A percentile compares a stretch with the other conserved stretches of the same genome.
Evolutionary conservation across 2,329 filamentous ascomycete genomes (phyloP).

Genomic region (Fusarium foetens): DNA sequence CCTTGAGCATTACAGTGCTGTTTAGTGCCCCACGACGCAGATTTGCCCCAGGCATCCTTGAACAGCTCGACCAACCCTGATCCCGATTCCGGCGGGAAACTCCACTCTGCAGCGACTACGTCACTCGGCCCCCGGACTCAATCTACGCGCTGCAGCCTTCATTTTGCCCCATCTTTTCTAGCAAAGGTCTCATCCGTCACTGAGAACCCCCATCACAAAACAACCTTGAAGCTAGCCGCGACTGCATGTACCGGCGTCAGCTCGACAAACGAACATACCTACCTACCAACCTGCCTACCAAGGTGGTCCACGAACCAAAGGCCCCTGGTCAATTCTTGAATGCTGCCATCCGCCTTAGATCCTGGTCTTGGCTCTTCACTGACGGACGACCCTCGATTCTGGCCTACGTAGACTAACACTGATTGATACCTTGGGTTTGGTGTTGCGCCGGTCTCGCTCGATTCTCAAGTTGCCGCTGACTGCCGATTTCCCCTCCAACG

Average conservation of each 20-base stretch:
- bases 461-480: slow-evolving; percentile 27
- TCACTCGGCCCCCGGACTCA: slow-evolving; percentile 31
- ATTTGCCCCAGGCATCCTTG: slow-evolving; percentile 14
- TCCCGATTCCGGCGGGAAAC: slow-evolving; percentile 25
- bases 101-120: slow-evolving; percentile 36
- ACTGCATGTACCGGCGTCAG: slow-evolving; percentile 31
- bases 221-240: slow-evolving; percentile 22
- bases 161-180: slow-evolving; percentile 28
- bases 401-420: neutral
- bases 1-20: slow-evolving; percentile 18
- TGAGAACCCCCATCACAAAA: slow-evolving; percentile 10
- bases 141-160: slow-evolving; percentile 27
- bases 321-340: slow-evolving; percentile 15
- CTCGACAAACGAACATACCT: slow-evolving; percentile 9
- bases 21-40: slow-evolving; percentile 14
- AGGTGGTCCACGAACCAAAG: neutral
- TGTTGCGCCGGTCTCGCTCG: slow-evolving; percentile 36
- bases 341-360: neutral
- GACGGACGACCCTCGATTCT: slow-evolving; percentile 8
- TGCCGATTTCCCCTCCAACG: slow-evolving; percentile 31
- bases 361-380: neutral
- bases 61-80: slow-evolving; percentile 17
- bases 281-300: neutral
- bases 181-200: slow-evolving; percentile 26
- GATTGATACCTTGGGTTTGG: slow-evolving; percentile 3